phyloP scores from a whole-genome alignment of 306 rosid species.

The Sophora flavescens region DNA sequence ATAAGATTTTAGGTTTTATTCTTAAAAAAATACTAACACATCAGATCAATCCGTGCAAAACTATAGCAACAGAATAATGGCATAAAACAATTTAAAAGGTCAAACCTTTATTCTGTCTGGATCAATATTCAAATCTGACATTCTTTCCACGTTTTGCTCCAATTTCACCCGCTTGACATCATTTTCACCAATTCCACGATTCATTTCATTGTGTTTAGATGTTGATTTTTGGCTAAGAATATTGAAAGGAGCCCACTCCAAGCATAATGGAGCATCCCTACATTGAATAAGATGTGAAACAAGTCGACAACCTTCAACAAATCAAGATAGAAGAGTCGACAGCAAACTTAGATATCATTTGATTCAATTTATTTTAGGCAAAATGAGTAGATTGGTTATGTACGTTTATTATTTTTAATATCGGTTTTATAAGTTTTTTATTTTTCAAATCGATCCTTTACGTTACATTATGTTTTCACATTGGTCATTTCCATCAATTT shows the following conservation, averaged over 20 bases:
- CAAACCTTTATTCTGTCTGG: constrained; percentile 92
- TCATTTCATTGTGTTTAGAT: constrained; percentile 53
- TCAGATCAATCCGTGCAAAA: constrained; percentile 19
- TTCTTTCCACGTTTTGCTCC: constrained; percentile 63
- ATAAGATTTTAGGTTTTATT: too few species aligned
- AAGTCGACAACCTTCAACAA: constrained; percentile 40
- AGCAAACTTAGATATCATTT: neutral
- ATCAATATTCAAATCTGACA: constrained; percentile 72
- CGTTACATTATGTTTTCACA: too few species aligned
- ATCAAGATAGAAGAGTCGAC: constrained; percentile 19
- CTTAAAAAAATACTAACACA: constrained; percentile 28
- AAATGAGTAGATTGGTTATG: too few species aligned
- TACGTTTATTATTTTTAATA: too few species aligned
- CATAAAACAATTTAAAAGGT: constrained; percentile 26
- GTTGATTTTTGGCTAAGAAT: constrained; percentile 62
- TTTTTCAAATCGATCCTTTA: too few species aligned
- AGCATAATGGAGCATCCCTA: constrained; percentile 89
- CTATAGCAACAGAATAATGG: constrained; percentile 5
- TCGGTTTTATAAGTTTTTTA: too few species aligned
- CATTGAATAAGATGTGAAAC: constrained; percentile 33
- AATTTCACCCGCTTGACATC: constrained; percentile 70
- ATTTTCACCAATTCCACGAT: constrained; percentile 57
- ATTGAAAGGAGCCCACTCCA: constrained; percentile 94
- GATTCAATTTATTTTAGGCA: too few species aligned
- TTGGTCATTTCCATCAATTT: too few species aligned